A percentile compares a stretch with the other conserved stretches of the same genome.
phyloP scores from a whole-genome alignment of 2,329 filamentous ascomycete genomes.

The Aquanectria penicillioides region DNA sequence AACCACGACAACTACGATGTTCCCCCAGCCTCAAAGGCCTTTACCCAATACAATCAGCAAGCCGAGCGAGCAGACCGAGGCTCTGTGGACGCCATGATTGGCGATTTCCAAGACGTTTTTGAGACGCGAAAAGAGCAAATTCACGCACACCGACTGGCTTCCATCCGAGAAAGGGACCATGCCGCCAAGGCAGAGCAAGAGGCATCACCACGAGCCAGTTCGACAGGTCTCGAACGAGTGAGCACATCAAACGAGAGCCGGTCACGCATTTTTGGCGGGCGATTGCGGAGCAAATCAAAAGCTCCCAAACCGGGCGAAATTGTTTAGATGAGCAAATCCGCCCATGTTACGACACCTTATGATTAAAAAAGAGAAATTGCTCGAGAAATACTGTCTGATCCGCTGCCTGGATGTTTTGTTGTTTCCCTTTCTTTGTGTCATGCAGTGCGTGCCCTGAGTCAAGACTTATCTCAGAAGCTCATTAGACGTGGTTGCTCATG shows the following conservation, averaged over 20 bases:
- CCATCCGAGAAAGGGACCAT: constrained; percentile 50
- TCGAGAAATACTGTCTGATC: too few species aligned
- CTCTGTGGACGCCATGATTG: constrained; percentile 46
- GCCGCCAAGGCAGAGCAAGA: constrained; percentile 43
- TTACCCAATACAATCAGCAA: not conserved
- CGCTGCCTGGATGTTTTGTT: not conserved
- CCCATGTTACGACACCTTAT: constrained; percentile 12
- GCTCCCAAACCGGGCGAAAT: constrained; percentile 39
- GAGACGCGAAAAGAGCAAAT: constrained; percentile 52
- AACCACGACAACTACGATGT: constrained; percentile 19
- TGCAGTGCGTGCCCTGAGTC: not conserved
- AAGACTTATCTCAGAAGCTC: not conserved
- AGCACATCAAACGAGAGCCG: constrained; percentile 39
- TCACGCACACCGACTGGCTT: constrained; percentile 48
- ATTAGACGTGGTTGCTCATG: too few species aligned
- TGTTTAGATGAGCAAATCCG: constrained; percentile 34
- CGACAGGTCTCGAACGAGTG: constrained; percentile 41
- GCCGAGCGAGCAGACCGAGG: constrained; percentile 8
- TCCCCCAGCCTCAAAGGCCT: constrained; percentile 9
- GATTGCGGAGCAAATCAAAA: constrained; percentile 44
- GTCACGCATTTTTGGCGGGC: constrained; percentile 42
- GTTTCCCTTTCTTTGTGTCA: not conserved
- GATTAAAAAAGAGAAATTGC: constrained; percentile 12
- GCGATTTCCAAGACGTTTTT: constrained; percentile 59
- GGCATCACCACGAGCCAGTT: constrained; percentile 38